These are phyloP conservation scores for Kurtzmaniella quercitrusa DNA, from an alignment of 1,139 yeast genomes.

Conservation along the genomic window DNA sequence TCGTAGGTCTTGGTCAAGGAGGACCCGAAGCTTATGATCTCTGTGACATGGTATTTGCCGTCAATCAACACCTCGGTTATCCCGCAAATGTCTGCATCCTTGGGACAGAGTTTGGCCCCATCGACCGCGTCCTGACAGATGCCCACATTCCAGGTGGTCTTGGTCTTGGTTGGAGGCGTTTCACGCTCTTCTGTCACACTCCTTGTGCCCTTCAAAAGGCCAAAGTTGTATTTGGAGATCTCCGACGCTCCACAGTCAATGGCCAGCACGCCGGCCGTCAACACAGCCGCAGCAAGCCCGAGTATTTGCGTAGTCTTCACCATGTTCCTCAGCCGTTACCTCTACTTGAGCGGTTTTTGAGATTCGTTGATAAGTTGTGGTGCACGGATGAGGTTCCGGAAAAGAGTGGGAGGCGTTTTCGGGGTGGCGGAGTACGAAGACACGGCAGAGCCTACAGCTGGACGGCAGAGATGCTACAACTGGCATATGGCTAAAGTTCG, in stretches of 20 bases:
- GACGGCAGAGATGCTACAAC: too few relatives aligned
- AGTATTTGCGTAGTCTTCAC: not conserved
- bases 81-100: constrained; percentile 68
- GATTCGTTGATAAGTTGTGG: not conserved
- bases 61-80: constrained; percentile 49
- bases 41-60: constrained; percentile 43
- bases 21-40: constrained; percentile 48
- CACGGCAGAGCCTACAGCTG: too few relatives aligned
- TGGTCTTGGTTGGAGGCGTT: constrained; percentile 78
- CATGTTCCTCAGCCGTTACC: too few relatives aligned
- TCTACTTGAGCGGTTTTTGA: not conserved
- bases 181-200: constrained; percentile 31
- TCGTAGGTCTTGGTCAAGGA: constrained; percentile 29
- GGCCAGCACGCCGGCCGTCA: constrained; percentile 13
- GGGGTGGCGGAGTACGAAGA: too few relatives aligned
- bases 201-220: constrained; percentile 47
- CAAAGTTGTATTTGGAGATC: constrained; percentile 39
- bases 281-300: not conserved
- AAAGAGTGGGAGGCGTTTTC: too few relatives aligned
- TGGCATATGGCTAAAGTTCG: too few relatives aligned
- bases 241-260: constrained; percentile 44
- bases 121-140: constrained; percentile 54
- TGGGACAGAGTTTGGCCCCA: constrained; percentile 51
- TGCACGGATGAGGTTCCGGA: not conserved
- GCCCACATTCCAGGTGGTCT: constrained; percentile 63